A percentile compares a stretch with the other conserved stretches of the same genome.
These are phyloP conservation scores for Yamadazyma nakazawae DNA, from an alignment of 805 yeast genomes.

Conservation along the genomic window DNA sequence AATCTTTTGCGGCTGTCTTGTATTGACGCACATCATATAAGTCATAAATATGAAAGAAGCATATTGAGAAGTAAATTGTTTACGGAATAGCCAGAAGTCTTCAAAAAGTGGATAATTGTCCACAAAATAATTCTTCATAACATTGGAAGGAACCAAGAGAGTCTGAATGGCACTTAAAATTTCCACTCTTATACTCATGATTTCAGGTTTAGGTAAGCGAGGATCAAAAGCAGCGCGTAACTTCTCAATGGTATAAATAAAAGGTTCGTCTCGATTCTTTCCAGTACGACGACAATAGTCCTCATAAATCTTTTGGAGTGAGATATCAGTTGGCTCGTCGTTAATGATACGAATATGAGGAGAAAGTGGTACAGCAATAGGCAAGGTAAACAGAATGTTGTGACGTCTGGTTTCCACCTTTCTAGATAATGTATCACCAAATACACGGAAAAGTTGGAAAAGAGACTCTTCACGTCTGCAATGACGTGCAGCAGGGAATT, in stretches of 20 bases:
- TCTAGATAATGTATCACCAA: constrained; percentile 74
- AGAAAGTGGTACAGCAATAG: constrained; percentile 88
- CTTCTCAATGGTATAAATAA: constrained; percentile 80
- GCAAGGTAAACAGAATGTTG: constrained; percentile 78
- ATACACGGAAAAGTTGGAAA: constrained; percentile 84
- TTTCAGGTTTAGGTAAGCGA: constrained; percentile 88
- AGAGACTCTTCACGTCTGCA: constrained; percentile 95
- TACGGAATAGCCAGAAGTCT: constrained; percentile 96
- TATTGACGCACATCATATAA: constrained; percentile 89
- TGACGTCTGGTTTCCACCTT: constrained; percentile 88
- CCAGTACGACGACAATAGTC: constrained; percentile 72
- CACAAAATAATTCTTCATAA: constrained; percentile 75
- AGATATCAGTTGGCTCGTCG: constrained; percentile 73
- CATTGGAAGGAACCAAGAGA: constrained; percentile 77
- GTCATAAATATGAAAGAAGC: constrained; percentile 92
- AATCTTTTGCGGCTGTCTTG: constrained; percentile 91
- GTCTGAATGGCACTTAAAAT: constrained; percentile 88
- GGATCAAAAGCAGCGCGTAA: constrained; percentile 92
- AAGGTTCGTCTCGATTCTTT: constrained; percentile 83
- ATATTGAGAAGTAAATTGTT: constrained; percentile 91
- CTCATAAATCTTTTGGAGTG: constrained; percentile 83
- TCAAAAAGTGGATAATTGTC: constrained; percentile 71
- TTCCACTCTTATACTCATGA: constrained; percentile 84
- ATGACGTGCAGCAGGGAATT: constrained; percentile 96
- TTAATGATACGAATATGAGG: constrained; percentile 90